These are phyloP conservation scores for Daedaleopsis nitida DNA, from an alignment of 768 basidiomycete species.

Conservation along the genomic window DNA sequence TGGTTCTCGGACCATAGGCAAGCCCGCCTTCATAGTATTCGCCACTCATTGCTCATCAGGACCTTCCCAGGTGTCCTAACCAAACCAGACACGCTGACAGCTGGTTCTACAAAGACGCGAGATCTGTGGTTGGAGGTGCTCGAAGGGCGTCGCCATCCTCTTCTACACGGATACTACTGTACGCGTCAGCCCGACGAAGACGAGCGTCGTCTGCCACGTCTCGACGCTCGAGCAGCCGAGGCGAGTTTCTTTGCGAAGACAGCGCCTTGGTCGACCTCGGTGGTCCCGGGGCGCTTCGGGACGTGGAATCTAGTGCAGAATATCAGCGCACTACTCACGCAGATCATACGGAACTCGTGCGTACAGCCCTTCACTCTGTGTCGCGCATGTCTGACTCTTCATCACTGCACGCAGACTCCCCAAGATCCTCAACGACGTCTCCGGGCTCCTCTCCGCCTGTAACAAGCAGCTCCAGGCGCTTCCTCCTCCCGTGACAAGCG, in stretches of 20 bases:
- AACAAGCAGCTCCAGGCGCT: constrained; percentile 3
- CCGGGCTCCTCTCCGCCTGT: not conserved
- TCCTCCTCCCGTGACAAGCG: constrained; percentile 15
- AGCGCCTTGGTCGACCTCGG: constrained; percentile 52
- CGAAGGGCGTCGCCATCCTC: constrained; percentile 45
- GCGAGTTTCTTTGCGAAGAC: constrained; percentile 48
- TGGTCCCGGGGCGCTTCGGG: constrained; percentile 54
- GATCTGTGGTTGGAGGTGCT: constrained; percentile 54
- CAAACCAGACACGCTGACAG: constrained; percentile 60
- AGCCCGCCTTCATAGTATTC: constrained; percentile 23
- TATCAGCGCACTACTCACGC: constrained; percentile 53
- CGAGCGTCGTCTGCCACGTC: constrained; percentile 44
- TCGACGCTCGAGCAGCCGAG: constrained; percentile 39
- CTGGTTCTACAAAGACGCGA: constrained; percentile 45
- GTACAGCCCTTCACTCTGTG: not conserved
- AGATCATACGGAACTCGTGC: constrained; percentile 10
- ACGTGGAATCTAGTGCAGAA: constrained; percentile 52
- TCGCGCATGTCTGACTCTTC: not conserved
- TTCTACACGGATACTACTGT: constrained; percentile 58
- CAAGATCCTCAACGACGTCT: not conserved
- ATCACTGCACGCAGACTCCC: constrained; percentile 10
- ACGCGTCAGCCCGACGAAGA: constrained; percentile 66
- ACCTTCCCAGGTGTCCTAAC: constrained; percentile 58
- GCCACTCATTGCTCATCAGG: no score
- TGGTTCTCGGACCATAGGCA: constrained; percentile 69